Evolutionary conservation across 441 rosid species (phyloP), one percentile per base, ranked within the genome.

Genomic region (Erodium trifolium): DNA sequence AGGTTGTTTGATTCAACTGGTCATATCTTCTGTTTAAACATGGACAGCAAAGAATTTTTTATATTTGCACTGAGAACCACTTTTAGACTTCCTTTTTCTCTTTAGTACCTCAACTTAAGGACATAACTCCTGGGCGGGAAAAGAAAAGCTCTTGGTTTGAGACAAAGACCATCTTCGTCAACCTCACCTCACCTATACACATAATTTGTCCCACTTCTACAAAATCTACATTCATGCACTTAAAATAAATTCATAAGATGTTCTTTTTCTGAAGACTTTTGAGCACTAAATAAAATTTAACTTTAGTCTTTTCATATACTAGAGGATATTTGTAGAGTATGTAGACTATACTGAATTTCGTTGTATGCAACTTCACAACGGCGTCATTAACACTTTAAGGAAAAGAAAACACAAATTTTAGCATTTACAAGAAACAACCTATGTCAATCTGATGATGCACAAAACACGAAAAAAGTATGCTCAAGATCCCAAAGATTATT

Each of bases 401-500:
- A 53, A 14, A 51, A 8, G 49, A 43, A 53, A 53, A 14, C 60
- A n/a, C 60, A 53, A 53, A 14, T n/a, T 53, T 19, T n/a, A 14
- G 60, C 14, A 53, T 5, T 53, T 43, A 53, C 60, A 53, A 53
- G 6, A n/a, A 51, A 17, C 17, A 23, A 43, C 27, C 12, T 3
- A 51, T 65, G 66, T 47, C 27, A 37, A 13, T n/a, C 49, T 57
- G 12, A 0, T 29, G 1, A 34, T 1, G 5, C 5, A 34, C 37
- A 72, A 65, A 34, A 71, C 45, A 66, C n/a, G 19, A 7, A 6
- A 72, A 14, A 31, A 37, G 66, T n/a, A 53, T 53, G 19, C 63
- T 41, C 19, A 49, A 31, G 71, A 63, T 65, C 13, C 16, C n/a
- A 9, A 59, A 34, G 4, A 31, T 70, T 62, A 76, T 81, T 86